phyloP scores from a whole-genome alignment of 441 rosid species.

The Euphorbia corollata region DNA sequence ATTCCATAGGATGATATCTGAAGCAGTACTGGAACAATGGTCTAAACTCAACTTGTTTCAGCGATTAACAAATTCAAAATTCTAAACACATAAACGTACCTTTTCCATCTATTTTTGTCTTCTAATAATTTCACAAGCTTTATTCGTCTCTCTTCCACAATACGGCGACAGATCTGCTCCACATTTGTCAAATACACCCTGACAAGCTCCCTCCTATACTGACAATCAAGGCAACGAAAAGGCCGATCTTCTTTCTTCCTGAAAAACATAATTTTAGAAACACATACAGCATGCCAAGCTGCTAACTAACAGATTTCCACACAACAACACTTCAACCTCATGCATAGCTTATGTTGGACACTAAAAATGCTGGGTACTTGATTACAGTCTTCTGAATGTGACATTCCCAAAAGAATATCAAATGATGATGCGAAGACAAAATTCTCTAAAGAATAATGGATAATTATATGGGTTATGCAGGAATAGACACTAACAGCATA shows the following conservation, averaged over 20 bases:
- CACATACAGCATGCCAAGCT: not conserved
- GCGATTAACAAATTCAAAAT: not conserved
- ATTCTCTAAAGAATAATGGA: not conserved
- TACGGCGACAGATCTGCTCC: conserved; percentile 77
- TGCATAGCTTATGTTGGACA: not conserved
- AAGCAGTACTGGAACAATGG: not conserved
- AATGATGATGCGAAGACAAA: not conserved
- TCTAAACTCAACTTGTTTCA: not conserved
- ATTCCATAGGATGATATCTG: not conserved
- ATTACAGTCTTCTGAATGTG: not conserved
- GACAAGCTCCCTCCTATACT: conserved; percentile 91
- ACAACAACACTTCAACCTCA: not conserved
- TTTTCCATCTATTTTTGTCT: conserved; percentile 88
- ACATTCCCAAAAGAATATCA: not conserved
- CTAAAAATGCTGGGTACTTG: not conserved
- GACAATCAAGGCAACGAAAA: conserved; percentile 91
- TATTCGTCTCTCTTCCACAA: conserved; percentile 79
- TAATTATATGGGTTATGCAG: not conserved
- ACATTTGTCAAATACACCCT: conserved; percentile 87
- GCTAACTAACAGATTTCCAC: not conserved
- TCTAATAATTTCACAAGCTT: conserved; percentile 71
- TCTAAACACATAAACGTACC: conserved; percentile 37
- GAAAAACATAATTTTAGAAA: conserved; percentile 13
- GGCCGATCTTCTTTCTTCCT: conserved; percentile 93
- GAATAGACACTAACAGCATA: not conserved